Conservation (phyloP, 2,329 filamentous ascomycete species). For the Aspergillus hiratsukae region DNA sequence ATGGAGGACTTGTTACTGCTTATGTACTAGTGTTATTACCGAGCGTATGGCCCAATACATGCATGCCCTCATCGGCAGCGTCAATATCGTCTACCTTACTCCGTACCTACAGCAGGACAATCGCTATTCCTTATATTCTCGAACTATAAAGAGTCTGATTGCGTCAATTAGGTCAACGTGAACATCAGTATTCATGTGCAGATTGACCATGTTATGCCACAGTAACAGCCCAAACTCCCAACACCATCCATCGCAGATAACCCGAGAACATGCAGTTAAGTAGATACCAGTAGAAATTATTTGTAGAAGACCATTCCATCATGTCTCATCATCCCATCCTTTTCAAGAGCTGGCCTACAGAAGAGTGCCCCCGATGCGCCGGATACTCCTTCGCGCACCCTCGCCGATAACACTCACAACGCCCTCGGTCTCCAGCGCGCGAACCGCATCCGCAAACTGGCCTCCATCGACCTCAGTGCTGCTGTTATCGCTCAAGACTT, state of each 20-base stretch:
- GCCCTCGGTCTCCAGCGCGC: slow-evolving; percentile 78
- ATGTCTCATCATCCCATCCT: slow-evolving; percentile 20
- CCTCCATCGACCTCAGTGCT: slow-evolving; percentile 65
- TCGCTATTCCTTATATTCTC: neutral
- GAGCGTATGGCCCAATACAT: neutral
- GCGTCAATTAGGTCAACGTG: too few species aligned
- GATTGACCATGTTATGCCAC: neutral
- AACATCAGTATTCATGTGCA: neutral
- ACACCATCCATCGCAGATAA: slow-evolving; percentile 7
- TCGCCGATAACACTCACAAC: slow-evolving; percentile 76
- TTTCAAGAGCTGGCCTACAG: slow-evolving; percentile 1
- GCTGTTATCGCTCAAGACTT: slow-evolving; percentile 66
- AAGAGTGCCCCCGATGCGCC: slow-evolving; percentile 60
- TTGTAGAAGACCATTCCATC: slow-evolving; percentile 25
- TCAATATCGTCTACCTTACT: neutral
- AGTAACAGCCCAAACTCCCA: slow-evolving; percentile 8
- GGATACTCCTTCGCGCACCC: slow-evolving; percentile 74
- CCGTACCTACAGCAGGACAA: neutral
- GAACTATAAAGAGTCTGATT: neutral
- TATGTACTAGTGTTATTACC: too few species aligned
- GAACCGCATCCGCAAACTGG: slow-evolving; percentile 80
- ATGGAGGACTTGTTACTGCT: neutral
- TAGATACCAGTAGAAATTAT: slow-evolving; percentile 13
- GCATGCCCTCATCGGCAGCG: neutral
- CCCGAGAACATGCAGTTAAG: neutral